phyloP scores from a whole-genome alignment of 495 filamentous ascomycete genomes.

The Talaromyces liani region DNA sequence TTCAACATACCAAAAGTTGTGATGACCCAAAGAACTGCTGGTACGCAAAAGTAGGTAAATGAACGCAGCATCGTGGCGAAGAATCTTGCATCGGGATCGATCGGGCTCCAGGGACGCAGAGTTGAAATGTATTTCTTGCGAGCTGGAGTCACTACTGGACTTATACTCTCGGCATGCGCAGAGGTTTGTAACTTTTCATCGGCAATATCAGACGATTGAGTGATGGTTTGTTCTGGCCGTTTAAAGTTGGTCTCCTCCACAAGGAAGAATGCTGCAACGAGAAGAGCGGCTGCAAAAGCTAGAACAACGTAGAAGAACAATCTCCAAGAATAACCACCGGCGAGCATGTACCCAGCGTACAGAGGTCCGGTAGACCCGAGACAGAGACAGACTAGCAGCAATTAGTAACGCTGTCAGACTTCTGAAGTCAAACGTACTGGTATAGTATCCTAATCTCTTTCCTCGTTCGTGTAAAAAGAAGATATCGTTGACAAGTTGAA shows the following conservation, averaged over 20 bases:
- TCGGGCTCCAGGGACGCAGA: constrained; percentile 30
- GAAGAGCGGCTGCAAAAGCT: constrained; percentile 46
- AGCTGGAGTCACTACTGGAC: neutral
- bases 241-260: constrained; percentile 56
- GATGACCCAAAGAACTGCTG: constrained; percentile 53
- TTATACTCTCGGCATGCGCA: neutral
- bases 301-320: constrained; percentile 61
- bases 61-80: constrained; percentile 42
- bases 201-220: neutral
- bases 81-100: constrained; percentile 35
- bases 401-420: constrained; percentile 3
- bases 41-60: constrained; percentile 48
- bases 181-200: constrained; percentile 13
- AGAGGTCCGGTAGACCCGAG: constrained; percentile 51
- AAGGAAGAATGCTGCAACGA: constrained; percentile 53
- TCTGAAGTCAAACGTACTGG: constrained; percentile 24
- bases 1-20: constrained; percentile 28
- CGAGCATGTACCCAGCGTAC: constrained; percentile 58
- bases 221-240: constrained; percentile 18
- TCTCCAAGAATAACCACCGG: constrained; percentile 53
- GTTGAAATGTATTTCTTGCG: constrained; percentile 37
- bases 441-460: constrained; percentile 52
- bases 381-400: constrained; percentile 45
- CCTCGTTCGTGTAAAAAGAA: constrained; percentile 59
- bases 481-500: constrained; percentile 60